Conservation (phyloP, 805 yeast species). For the Citeromyces matritensis region DNA sequence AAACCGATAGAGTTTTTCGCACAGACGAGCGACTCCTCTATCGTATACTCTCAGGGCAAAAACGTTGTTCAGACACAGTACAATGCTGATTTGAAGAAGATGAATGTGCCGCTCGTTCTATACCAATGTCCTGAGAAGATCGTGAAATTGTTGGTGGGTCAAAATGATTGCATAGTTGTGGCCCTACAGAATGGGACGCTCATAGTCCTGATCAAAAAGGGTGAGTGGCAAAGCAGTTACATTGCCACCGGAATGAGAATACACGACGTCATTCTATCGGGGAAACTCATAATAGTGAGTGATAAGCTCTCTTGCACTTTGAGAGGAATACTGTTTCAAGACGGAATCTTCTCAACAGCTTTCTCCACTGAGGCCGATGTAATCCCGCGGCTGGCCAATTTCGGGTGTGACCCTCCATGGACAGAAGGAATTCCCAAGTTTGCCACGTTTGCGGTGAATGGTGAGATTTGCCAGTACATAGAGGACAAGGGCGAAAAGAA, state of each 20-base stretch:
- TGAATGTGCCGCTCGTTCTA: slow-evolving; percentile 3
- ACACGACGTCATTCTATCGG: slow-evolving; percentile 11
- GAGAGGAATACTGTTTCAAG: slow-evolving; percentile 6
- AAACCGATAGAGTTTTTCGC: slow-evolving; percentile 9
- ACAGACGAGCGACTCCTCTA: slow-evolving; percentile 9
- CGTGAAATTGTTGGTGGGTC: slow-evolving; percentile 2
- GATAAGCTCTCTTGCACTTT: slow-evolving; percentile 6
- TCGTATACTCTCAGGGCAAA: slow-evolving; percentile 9
- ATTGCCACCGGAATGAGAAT: slow-evolving; percentile 2
- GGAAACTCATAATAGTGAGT: not conserved
- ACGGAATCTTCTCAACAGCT: slow-evolving; percentile 5
- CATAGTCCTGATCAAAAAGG: slow-evolving; percentile 2
- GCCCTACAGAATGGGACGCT: no score
- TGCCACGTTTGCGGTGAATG: slow-evolving; percentile 20
- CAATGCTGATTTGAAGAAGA: slow-evolving; percentile 8
- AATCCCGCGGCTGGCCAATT: slow-evolving; percentile 13
- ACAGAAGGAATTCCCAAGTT: slow-evolving; percentile 5
- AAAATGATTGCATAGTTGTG: slow-evolving; percentile 1
- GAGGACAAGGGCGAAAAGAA: no score
- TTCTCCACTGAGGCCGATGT: slow-evolving; percentile 1
- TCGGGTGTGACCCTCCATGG: no score
- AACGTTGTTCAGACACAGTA: slow-evolving; percentile 6
- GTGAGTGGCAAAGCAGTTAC: slow-evolving; percentile 1
- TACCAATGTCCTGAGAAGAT: no score
- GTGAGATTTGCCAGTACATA: slow-evolving; percentile 13